Evolutionary conservation across 2,329 filamentous ascomycete species (phyloP), one percentile per base, ranked within the genome.

Genomic region (Scorias spongiosa): DNA sequence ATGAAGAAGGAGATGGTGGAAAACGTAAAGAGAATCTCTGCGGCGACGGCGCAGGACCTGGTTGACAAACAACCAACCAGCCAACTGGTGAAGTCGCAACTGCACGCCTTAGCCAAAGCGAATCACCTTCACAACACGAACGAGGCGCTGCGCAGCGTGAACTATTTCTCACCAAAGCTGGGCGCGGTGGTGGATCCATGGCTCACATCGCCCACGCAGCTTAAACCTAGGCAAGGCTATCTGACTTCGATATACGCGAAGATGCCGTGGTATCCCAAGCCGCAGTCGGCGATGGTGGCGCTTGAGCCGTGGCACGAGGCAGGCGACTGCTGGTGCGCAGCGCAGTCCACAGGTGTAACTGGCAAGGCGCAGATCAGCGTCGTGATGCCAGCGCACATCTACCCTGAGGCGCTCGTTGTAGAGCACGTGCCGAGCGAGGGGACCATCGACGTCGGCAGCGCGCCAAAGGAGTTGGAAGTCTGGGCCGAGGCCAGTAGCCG

Each of bases 251-350:
- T 51, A 40, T 43, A 30, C 29, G 20, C 11, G 15, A 17, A 18
- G 26, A 15, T 32, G n/a, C 12, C 6, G 12, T 34, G 30, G 26
- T 15, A 43, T 37, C 39, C 46, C 46, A 41, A 47, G 36, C 46
- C 50, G 3, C 53, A 56, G 52, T 29, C 51, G 54, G 14, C 45
- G 45, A 52, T 46, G 42, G 61, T 69, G 0, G 85, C 82, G 1
- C 68, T 94, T 2, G 58, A 63, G 1, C 64, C 68, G 2, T 94
- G 88, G 86, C 68, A 78, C 9, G 84, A 93, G 41, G 73, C 81
- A 29, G 84, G 83, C 15, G 84, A 96, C 48, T 93, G 86, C 62
- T 96, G 86, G 83, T 96, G 89, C 60, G 78, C 81, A 4, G 62
- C 66, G 9, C 57, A 60, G 42, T 71, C 67, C 56, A 10, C 39